phyloP scores from a whole-genome alignment of 768 basidiomycete genomes.

The Mycena haematopus region DNA sequence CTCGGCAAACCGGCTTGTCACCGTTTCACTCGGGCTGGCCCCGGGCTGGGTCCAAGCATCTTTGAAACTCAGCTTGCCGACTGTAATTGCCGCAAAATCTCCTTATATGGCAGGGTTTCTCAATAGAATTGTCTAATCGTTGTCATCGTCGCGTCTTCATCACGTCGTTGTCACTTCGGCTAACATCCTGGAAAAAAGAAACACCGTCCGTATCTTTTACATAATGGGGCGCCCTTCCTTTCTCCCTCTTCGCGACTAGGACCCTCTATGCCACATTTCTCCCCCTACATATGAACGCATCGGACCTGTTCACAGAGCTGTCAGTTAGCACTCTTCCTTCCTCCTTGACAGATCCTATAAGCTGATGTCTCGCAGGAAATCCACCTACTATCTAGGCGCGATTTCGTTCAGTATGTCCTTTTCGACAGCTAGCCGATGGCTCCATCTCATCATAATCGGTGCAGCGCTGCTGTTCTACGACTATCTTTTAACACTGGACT shows the following conservation, averaged over 20 bases:
- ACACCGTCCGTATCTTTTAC: background rate
- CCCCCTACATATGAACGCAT: background rate
- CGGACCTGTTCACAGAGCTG: background rate
- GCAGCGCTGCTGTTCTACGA: constrained; percentile 23
- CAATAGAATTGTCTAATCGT: too few species aligned
- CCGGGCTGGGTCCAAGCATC: too few species aligned
- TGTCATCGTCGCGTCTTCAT: background rate
- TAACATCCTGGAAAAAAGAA: background rate
- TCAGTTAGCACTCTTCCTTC: background rate
- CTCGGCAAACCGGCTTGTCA: too few species aligned
- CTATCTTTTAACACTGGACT: constrained; percentile 15
- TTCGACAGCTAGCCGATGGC: too few species aligned
- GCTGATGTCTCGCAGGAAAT: background rate
- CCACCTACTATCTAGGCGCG: background rate
- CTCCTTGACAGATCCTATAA: background rate
- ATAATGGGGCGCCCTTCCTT: background rate
- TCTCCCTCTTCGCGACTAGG: background rate
- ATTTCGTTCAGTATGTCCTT: constrained; percentile 2
- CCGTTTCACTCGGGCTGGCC: too few species aligned
- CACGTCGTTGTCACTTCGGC: too few species aligned
- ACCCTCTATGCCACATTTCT: background rate
- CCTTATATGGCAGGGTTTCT: too few species aligned
- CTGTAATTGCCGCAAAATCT: too few species aligned
- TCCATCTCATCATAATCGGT: background rate
- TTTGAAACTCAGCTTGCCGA: too few species aligned